Evolutionary conservation across 768 basidiomycete genomes (phyloP), one percentile per base, ranked within the genome.

Genomic region (Tricholoma bakamatsutake): DNA sequence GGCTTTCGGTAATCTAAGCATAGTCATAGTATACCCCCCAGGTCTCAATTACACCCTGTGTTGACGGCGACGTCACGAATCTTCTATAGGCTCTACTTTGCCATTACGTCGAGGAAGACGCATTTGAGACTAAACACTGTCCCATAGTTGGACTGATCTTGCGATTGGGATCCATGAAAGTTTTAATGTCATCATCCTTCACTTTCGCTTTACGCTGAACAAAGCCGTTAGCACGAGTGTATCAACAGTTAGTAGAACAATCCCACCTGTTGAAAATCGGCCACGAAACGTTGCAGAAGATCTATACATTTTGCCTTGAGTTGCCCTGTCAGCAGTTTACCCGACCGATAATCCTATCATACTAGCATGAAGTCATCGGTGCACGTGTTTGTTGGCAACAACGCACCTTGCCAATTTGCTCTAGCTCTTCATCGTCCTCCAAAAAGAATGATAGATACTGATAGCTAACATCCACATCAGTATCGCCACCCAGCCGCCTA

Each of bases 401-500:
- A 66, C 83, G 58, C 61, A 93, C 95, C 74, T 84, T 81, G 31
- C 85, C 90, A 51, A 98, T 69, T 62, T 74, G 76, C 59, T 78
- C 83, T 56, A 97, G 76, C 73, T 91, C 88, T n/a, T 83, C 90
- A 57, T 98, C 97, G 63, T 97, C 91, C 1, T 98, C 95, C 67
- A 97, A 74, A 70, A 98, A 97, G 80, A 98, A 98, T 10, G 84
- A 80, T 59, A 99, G 68, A 69, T 97, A 99, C 72, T 98, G 95
- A 70, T 93, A 98, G 55, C 87, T 80, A 54, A 99, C 92, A 69
- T 99, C 97, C 17, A 98, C 93, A 52, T 98, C 93, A 0, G 93
- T 85, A 68, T 98, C 80, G 0, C 97, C 97, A 4, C 97, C 97
- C 15, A 88, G 72, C 63, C 76, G 80, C 59, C 93, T 67, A 67